phyloP scores from a whole-genome alignment of 495 filamentous ascomycete species.

The Penicillium subrubescens region DNA sequence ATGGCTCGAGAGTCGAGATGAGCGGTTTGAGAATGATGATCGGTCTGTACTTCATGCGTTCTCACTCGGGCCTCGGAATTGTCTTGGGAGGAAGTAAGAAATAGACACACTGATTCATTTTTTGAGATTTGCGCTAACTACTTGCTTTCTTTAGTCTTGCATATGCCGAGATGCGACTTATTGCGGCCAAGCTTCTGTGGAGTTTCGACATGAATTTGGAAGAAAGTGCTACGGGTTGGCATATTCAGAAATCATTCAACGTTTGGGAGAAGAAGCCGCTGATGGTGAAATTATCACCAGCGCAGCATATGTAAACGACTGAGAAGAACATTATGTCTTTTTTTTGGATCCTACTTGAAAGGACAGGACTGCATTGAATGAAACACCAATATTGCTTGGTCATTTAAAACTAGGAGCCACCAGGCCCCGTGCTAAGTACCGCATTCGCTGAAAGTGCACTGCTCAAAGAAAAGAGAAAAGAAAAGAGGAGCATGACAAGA shows the following conservation, averaged over 20 bases:
- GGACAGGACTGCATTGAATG: not conserved
- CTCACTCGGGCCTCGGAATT: slow-evolving; percentile 40
- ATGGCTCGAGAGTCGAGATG: slow-evolving; percentile 35
- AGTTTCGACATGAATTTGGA: slow-evolving; percentile 52
- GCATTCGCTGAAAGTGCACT: slow-evolving; percentile 6
- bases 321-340: not conserved
- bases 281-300: slow-evolving; percentile 26
- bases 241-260: slow-evolving; percentile 35
- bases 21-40: slow-evolving; percentile 26
- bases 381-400: slow-evolving; percentile 2
- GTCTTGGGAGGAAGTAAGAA: slow-evolving; percentile 38
- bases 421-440: not conserved
- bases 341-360: not conserved
- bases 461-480: slow-evolving; percentile 1
- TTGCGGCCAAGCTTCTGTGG: slow-evolving; percentile 54
- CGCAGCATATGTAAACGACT: not conserved
- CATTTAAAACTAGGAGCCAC: slow-evolving; percentile 6
- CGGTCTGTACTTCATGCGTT: slow-evolving; percentile 37
- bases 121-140: not conserved
- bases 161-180: slow-evolving; percentile 54
- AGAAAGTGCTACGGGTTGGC: slow-evolving; percentile 37
- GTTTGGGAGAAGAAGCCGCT: slow-evolving; percentile 40
- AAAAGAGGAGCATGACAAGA: not conserved
- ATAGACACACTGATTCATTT: not conserved
- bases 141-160: slow-evolving; percentile 41